phyloP scores from a whole-genome alignment of 1,284 basidiomycete species.

The Ganoderma boninense region DNA sequence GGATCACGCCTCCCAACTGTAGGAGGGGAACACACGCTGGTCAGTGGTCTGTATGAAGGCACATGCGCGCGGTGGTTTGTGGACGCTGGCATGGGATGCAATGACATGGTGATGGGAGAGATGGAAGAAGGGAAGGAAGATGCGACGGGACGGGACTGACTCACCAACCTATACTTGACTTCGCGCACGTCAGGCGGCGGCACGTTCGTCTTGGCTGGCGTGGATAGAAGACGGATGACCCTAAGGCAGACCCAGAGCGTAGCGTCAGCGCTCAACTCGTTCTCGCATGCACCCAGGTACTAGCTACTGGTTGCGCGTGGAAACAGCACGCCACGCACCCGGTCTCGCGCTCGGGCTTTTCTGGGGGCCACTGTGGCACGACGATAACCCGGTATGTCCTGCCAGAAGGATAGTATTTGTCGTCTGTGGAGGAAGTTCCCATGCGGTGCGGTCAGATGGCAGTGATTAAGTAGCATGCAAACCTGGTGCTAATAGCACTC shows the following conservation, averaged over 20 bases:
- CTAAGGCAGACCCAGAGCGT: slow-evolving; percentile 33
- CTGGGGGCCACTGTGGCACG: slow-evolving; percentile 41
- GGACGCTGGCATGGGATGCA: neutral
- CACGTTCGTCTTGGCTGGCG: slow-evolving; percentile 33
- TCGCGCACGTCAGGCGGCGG: neutral
- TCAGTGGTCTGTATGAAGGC: slow-evolving; percentile 18
- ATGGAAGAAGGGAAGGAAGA: neutral
- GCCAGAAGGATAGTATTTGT: slow-evolving; percentile 42
- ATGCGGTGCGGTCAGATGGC: slow-evolving; percentile 17
- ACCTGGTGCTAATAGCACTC: neutral
- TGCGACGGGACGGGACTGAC: neutral
- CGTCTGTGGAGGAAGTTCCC: slow-evolving; percentile 33
- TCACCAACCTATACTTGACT: slow-evolving; percentile 9
- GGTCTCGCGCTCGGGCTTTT: slow-evolving; percentile 36
- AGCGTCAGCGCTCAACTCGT: slow-evolving; percentile 23
- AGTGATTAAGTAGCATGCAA: neutral
- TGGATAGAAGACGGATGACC: slow-evolving; percentile 45
- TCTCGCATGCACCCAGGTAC: slow-evolving; percentile 13
- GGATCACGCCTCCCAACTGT: slow-evolving; percentile 37
- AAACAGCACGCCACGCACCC: slow-evolving; percentile 38
- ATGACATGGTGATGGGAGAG: neutral
- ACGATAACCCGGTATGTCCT: slow-evolving; percentile 47
- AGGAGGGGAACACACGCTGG: slow-evolving; percentile 14
- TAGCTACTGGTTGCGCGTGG: slow-evolving; percentile 12
- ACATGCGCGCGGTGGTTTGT: slow-evolving; percentile 15